Percentiles rank a stretch among this genome's conserved stretches.
phyloP scores from a whole-genome alignment of 495 filamentous ascomycete genomes.

The Aspergillus mulundensis region DNA sequence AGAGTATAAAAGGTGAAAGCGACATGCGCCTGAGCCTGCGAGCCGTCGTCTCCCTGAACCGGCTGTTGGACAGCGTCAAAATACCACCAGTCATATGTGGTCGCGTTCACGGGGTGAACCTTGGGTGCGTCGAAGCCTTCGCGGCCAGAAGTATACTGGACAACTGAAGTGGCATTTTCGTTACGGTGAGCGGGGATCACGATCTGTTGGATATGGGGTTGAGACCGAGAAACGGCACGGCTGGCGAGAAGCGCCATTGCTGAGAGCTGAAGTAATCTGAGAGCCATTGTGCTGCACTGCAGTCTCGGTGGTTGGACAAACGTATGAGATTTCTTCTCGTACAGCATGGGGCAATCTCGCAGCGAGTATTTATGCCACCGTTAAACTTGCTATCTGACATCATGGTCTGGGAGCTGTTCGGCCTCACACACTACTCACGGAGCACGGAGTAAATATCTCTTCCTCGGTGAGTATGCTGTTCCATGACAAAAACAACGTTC shows the following conservation, averaged over 20 bases:
- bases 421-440: no score
- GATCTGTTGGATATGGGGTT: not conserved
- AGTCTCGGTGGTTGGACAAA: not conserved
- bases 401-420: no score
- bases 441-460: no score
- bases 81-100: conserved; percentile 7
- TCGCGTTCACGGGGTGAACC: not conserved
- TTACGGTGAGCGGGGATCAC: not conserved
- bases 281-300: not conserved
- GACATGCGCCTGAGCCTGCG: not conserved
- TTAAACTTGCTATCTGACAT: no score
- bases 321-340: no score
- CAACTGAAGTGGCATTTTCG: not conserved
- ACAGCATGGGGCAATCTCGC: no score
- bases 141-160: not conserved
- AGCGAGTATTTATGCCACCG: no score
- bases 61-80: not conserved
- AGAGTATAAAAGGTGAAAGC: not conserved
- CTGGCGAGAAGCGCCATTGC: not conserved
- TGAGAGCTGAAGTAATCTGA: not conserved
- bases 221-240: not conserved
- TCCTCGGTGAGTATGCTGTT: no score
- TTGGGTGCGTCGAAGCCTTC: conserved; percentile 1
- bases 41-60: not conserved
- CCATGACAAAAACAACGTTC: no score